Evolutionary conservation across 2,329 filamentous ascomycete species (phyloP).

Genomic region (Colletotrichum euphorbiae): DNA sequence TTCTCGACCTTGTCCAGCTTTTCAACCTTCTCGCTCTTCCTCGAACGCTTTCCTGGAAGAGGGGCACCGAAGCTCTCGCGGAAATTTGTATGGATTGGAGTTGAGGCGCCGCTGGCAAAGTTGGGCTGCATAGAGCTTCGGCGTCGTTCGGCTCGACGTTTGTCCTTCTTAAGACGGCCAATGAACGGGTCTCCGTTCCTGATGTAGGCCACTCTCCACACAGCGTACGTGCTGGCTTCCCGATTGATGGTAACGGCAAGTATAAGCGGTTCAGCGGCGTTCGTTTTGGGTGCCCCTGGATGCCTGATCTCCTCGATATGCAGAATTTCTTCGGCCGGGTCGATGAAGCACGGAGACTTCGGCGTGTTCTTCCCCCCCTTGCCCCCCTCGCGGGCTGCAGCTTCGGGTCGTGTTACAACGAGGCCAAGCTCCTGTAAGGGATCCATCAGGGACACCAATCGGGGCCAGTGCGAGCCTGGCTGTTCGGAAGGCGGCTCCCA

Average conservation of each 20-base stretch:
- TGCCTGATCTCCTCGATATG: slow-evolving; percentile 79
- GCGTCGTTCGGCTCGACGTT: slow-evolving; percentile 62
- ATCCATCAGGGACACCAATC: slow-evolving; percentile 86
- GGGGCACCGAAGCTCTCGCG: slow-evolving; percentile 82
- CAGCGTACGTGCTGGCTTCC: slow-evolving; percentile 79
- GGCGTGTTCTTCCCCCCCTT: slow-evolving; percentile 51
- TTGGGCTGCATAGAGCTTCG: slow-evolving; percentile 75
- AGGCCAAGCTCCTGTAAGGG: slow-evolving; percentile 88
- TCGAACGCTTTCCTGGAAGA: slow-evolving; percentile 62
- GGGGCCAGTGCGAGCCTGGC: slow-evolving; percentile 72
- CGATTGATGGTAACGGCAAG: slow-evolving; percentile 86
- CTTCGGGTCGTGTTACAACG: slow-evolving; percentile 73
- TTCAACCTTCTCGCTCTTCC: slow-evolving; percentile 62
- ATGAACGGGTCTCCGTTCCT: slow-evolving; percentile 71
- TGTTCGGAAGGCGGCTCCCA: slow-evolving; percentile 67
- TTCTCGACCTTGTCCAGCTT: slow-evolving; percentile 54
- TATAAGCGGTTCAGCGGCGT: slow-evolving; percentile 65
- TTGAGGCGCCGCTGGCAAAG: slow-evolving; percentile 79
- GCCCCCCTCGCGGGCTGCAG: slow-evolving; percentile 48
- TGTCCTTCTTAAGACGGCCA: slow-evolving; percentile 58
- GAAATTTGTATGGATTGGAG: slow-evolving; percentile 76
- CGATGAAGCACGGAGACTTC: slow-evolving; percentile 68
- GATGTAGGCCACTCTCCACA: slow-evolving; percentile 87
- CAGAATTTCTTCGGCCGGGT: slow-evolving; percentile 83
- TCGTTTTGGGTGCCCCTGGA: slow-evolving; percentile 52